These are phyloP conservation scores for Yamadazyma mexicana DNA, from an alignment of 1,139 yeast genomes.

Conservation along the genomic window DNA sequence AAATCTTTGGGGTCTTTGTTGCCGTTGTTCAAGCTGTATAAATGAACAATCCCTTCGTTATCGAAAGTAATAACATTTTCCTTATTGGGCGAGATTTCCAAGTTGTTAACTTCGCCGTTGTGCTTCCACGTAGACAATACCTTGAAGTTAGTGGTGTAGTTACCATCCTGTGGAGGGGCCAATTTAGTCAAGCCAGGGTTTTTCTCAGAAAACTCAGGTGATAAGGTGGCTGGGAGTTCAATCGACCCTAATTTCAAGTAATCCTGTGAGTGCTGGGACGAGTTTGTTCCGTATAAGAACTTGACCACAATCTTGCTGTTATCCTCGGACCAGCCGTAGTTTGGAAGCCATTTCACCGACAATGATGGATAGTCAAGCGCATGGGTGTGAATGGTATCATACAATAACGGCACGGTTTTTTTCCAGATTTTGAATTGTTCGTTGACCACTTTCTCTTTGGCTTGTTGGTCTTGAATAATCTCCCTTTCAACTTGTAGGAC, in stretches of 20 bases:
- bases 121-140: slow-evolving; percentile 50
- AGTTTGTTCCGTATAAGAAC: slow-evolving; percentile 52
- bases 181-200: slow-evolving; percentile 21
- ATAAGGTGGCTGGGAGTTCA: slow-evolving; percentile 51
- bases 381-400: slow-evolving; percentile 72
- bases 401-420: slow-evolving; percentile 86
- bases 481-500: slow-evolving; percentile 21
- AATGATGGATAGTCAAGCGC: slow-evolving; percentile 64
- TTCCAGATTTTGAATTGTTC: slow-evolving; percentile 94
- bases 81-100: slow-evolving; percentile 38
- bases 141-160: slow-evolving; percentile 25
- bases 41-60: slow-evolving; percentile 48
- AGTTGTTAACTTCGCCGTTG: slow-evolving; percentile 53
- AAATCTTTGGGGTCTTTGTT: slow-evolving; percentile 34
- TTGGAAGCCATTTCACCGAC: slow-evolving; percentile 52
- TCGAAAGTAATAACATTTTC: slow-evolving; percentile 49
- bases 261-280: slow-evolving; percentile 40
- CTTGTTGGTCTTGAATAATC: slow-evolving; percentile 44
- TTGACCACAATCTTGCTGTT: slow-evolving; percentile 37
- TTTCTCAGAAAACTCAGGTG: slow-evolving; percentile 28
- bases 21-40: slow-evolving; percentile 32
- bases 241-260: slow-evolving; percentile 47
- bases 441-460: slow-evolving; percentile 51
- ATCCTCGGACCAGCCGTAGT: slow-evolving; percentile 32
- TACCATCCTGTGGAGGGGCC: slow-evolving; percentile 22